These are phyloP conservation scores for Hericium rajendrae DNA, from an alignment of 768 basidiomycete genomes.

Conservation along the genomic window DNA sequence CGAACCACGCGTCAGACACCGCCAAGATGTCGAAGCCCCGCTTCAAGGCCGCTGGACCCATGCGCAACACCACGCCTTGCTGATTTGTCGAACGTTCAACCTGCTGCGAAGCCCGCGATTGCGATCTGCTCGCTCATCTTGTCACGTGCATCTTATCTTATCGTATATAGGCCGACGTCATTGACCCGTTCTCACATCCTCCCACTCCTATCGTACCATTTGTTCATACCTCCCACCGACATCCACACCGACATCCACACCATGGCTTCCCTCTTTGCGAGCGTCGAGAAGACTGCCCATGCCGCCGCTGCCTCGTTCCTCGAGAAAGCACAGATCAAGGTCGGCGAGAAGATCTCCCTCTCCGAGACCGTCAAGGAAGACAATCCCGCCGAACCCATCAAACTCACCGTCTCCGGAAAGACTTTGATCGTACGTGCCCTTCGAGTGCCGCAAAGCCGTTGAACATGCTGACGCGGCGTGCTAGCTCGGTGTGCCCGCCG, in stretches of 20 bases:
- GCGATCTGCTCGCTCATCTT: too few species aligned
- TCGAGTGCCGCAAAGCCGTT: not conserved
- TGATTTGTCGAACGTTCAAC: too few species aligned
- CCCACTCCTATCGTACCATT: too few species aligned
- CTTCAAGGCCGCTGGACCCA: too few species aligned
- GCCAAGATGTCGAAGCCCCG: too few species aligned
- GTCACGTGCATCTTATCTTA: too few species aligned
- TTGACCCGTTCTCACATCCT: too few species aligned
- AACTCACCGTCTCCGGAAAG: conserved; percentile 5
- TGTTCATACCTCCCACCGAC: not conserved
- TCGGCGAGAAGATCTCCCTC: conserved; percentile 11
- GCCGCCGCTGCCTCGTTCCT: conserved; percentile 6
- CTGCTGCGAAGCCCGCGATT: too few species aligned
- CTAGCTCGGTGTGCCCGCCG: conserved; percentile 13
- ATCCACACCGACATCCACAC: not conserved
- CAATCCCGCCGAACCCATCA: conserved; percentile 2
- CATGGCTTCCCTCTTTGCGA: conserved; percentile 3
- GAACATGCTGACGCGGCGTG: not conserved
- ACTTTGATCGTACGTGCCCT: conserved; percentile 8
- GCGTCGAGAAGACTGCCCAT: conserved; percentile 8
- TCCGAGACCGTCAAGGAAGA: conserved; percentile 8
- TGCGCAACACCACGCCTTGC: too few species aligned
- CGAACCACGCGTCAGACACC: too few species aligned
- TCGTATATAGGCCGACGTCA: too few species aligned
- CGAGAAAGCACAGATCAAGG: conserved; percentile 3